A percentile compares a stretch with the other conserved stretches of the same genome.
Conservation (phyloP, 805 yeast species). For the Wickerhamiella vanderwaltii region DNA sequence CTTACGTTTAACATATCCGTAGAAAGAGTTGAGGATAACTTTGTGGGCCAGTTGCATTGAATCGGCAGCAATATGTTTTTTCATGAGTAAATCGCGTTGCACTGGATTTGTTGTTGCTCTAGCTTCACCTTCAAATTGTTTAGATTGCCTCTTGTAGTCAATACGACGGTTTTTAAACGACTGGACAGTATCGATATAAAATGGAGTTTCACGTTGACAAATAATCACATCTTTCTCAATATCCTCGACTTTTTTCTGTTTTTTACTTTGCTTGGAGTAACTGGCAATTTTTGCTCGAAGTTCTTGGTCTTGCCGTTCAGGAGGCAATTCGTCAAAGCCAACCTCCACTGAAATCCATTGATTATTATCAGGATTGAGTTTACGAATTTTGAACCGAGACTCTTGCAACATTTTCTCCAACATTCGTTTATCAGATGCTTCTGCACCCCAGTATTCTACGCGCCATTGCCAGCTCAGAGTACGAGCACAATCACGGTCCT, state of each 20-base stretch:
- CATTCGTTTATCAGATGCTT: slow-evolving; percentile 83
- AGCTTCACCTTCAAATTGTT: slow-evolving; percentile 91
- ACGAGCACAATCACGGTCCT: slow-evolving; percentile 88
- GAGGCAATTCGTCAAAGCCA: slow-evolving; percentile 62
- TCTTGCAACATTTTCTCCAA: slow-evolving; percentile 68
- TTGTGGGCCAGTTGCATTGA: slow-evolving; percentile 94
- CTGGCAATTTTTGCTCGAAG: slow-evolving; percentile 71
- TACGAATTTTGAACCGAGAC: slow-evolving; percentile 34
- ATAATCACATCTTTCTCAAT: slow-evolving; percentile 85
- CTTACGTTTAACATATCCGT: slow-evolving; percentile 97
- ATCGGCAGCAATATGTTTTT: slow-evolving; percentile 87
- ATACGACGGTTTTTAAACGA: slow-evolving; percentile 92
- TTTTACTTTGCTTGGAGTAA: slow-evolving; percentile 73
- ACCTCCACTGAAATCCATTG: slow-evolving; percentile 6
- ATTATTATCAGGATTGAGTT: slow-evolving; percentile 1
- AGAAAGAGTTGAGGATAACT: slow-evolving; percentile 89
- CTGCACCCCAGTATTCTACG: slow-evolving; percentile 89
- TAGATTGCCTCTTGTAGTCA: slow-evolving; percentile 86
- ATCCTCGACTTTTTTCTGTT: slow-evolving; percentile 68
- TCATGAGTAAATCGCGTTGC: slow-evolving; percentile 23
- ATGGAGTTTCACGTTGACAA: slow-evolving; percentile 96
- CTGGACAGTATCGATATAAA: slow-evolving; percentile 88
- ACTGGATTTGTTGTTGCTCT: slow-evolving; percentile 24
- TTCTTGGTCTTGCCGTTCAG: slow-evolving; percentile 61
- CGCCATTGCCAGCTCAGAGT: slow-evolving; percentile 95